Evolutionary conservation across 495 filamentous ascomycete genomes (phyloP).

Genomic region (Cercophora scortea): DNA sequence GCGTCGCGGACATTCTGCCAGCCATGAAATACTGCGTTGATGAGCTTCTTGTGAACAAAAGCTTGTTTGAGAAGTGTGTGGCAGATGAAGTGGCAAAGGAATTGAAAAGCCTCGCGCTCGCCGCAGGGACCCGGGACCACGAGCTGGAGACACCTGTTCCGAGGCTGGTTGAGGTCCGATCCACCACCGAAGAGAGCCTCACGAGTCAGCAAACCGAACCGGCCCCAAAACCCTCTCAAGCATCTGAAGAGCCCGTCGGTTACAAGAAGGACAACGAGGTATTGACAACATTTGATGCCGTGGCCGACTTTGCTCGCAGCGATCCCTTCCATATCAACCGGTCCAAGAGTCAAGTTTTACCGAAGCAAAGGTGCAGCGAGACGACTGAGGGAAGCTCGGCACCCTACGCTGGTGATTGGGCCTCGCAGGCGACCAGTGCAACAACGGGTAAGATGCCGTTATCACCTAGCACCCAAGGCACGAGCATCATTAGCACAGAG

Average conservation of each 20-base stretch:
- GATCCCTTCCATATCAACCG: constrained; percentile 25
- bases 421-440: constrained; percentile 47
- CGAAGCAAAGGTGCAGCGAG: constrained; percentile 42
- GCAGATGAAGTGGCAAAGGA: constrained; percentile 37
- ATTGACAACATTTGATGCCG: constrained; percentile 22
- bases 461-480: constrained; percentile 51
- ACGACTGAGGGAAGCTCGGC: constrained; percentile 46
- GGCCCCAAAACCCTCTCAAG: constrained; percentile 7
- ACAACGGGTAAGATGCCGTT: constrained; percentile 49
- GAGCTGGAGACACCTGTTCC: background rate
- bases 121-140: constrained; percentile 13
- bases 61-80: constrained; percentile 50
- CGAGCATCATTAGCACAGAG: constrained; percentile 46
- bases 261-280: constrained; percentile 33
- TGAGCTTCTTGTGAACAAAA: constrained; percentile 68
- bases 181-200: background rate
- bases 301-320: constrained; percentile 25
- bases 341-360: constrained; percentile 16
- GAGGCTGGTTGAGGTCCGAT: background rate
- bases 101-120: constrained; percentile 28
- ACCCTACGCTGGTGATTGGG: constrained; percentile 40
- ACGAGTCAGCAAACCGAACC: constrained; percentile 3
- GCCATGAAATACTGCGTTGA: constrained; percentile 73
- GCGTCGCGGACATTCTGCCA: constrained; percentile 74
- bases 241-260: constrained; percentile 6